Evolutionary conservation across 805 yeast genomes (phyloP).

Genomic region (Candida khao-thaluensis): DNA sequence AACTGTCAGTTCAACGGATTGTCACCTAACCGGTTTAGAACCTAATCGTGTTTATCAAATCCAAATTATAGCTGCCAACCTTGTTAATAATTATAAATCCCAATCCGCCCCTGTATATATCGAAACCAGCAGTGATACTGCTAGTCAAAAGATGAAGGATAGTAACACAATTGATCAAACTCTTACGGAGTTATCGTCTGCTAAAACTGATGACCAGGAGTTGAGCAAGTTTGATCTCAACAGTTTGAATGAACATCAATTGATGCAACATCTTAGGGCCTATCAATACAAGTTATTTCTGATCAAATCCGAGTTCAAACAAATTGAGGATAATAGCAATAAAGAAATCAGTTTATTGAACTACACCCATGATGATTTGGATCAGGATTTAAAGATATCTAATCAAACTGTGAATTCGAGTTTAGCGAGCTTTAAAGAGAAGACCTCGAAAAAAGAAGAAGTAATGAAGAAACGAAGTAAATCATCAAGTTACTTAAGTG

Average conservation of each 20-base stretch:
- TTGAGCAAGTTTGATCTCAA: not conserved
- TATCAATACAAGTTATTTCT: slow-evolving; percentile 3
- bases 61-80: slow-evolving; percentile 37
- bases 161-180: not conserved
- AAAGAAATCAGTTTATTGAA: slow-evolving; percentile 1
- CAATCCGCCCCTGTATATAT: slow-evolving; percentile 34
- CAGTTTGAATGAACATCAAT: not conserved
- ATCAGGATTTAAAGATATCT: slow-evolving; percentile 3
- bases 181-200: not conserved
- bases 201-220: not conserved
- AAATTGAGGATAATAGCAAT: slow-evolving; percentile 18
- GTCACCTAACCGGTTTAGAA: slow-evolving; percentile 31
- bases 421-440: slow-evolving; percentile 13
- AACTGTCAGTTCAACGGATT: slow-evolving; percentile 33
- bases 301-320: slow-evolving; percentile 3
- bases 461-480: slow-evolving; percentile 32
- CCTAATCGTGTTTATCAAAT: slow-evolving; percentile 31
- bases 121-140: slow-evolving; percentile 20
- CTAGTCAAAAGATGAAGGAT: not conserved
- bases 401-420: slow-evolving; percentile 3
- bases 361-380: not conserved
- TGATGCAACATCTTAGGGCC: not conserved
- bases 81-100: slow-evolving; percentile 33
- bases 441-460: slow-evolving; percentile 17
- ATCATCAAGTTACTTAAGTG: slow-evolving; percentile 25